Percentiles rank a stretch among this genome's conserved stretches.
phyloP scores from a whole-genome alignment of 208 protist species.

The Trypanosoma caninum region DNA sequence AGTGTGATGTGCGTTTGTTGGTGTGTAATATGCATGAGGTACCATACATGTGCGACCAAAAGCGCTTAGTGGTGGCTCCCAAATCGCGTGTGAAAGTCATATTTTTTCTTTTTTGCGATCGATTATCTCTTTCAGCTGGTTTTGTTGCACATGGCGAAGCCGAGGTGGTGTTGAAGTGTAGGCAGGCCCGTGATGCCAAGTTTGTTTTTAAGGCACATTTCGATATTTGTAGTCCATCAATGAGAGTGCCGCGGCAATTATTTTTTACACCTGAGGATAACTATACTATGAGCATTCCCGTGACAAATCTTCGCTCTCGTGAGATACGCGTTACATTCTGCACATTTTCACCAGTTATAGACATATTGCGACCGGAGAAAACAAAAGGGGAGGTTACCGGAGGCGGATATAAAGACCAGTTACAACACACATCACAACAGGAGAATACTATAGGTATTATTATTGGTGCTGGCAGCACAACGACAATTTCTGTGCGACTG shows the following conservation, averaged over 20 bases:
- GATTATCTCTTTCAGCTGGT: slow-evolving; percentile 27
- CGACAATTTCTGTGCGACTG: slow-evolving; percentile 46
- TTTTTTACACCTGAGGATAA: slow-evolving; percentile 14
- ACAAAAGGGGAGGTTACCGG: background rate
- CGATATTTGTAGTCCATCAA: slow-evolving; percentile 57
- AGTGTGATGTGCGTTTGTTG: slow-evolving; percentile 61
- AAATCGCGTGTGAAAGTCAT: slow-evolving; percentile 69
- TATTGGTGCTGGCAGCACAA: slow-evolving; percentile 3
- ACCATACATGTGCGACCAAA: slow-evolving; percentile 41
- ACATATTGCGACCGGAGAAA: background rate
- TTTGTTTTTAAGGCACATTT: slow-evolving; percentile 70
- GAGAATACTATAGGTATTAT: background rate
- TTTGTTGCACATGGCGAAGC: slow-evolving; percentile 51
- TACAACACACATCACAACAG: background rate
- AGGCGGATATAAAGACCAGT: no score
- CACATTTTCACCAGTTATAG: slow-evolving; percentile 14
- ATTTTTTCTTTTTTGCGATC: slow-evolving; percentile 62
- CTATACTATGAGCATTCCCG: slow-evolving; percentile 8
- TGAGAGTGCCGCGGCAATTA: slow-evolving; percentile 37
- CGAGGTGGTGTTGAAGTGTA: slow-evolving; percentile 84
- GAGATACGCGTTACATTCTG: slow-evolving; percentile 19
- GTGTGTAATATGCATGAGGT: slow-evolving; percentile 76
- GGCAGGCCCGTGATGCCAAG: slow-evolving; percentile 73
- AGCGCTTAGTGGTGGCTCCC: slow-evolving; percentile 78
- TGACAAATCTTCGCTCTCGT: slow-evolving; percentile 19